phyloP scores from a whole-genome alignment of 1,139 yeast species.

The Yamadazyma diddensiae region DNA sequence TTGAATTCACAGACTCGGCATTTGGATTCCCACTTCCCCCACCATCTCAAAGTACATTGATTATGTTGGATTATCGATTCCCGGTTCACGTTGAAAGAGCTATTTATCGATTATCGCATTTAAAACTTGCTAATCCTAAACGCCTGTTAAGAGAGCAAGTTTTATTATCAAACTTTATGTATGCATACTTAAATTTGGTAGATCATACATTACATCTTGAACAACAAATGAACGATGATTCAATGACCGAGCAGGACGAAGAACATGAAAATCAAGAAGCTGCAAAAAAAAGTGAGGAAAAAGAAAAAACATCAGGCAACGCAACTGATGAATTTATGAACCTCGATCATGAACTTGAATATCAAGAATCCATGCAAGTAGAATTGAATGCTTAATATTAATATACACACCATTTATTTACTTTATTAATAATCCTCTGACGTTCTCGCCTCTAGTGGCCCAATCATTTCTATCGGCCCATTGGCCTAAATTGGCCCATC shows the following conservation, averaged over 20 bases:
- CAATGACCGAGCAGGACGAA: conserved; percentile 11
- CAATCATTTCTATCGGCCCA: too few species aligned
- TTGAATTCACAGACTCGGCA: conserved; percentile 76
- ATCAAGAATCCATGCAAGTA: too few species aligned
- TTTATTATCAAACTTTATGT: conserved; percentile 90
- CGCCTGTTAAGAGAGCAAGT: conserved; percentile 92
- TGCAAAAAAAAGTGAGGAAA: too few species aligned
- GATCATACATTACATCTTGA: conserved; percentile 82
- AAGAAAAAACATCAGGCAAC: too few species aligned
- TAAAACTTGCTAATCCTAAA: conserved; percentile 91
- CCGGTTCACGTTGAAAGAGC: conserved; percentile 97
- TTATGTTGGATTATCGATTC: conserved; percentile 80
- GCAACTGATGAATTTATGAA: too few species aligned
- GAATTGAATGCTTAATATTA: too few species aligned
- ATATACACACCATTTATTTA: too few species aligned
- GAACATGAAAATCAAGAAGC: not conserved
- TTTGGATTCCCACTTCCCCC: conserved; percentile 86
- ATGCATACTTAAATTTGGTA: conserved; percentile 89
- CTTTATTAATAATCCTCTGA: too few species aligned
- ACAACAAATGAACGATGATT: conserved; percentile 36
- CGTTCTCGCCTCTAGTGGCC: too few species aligned
- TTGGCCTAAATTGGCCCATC: too few species aligned
- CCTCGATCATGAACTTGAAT: conserved; percentile 8
- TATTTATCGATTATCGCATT: conserved; percentile 84
- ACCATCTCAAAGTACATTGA: conserved; percentile 66